Evolutionary conservation across 352 stramenopile species (phyloP).

Genomic region (Saprolegnia diclina): DNA sequence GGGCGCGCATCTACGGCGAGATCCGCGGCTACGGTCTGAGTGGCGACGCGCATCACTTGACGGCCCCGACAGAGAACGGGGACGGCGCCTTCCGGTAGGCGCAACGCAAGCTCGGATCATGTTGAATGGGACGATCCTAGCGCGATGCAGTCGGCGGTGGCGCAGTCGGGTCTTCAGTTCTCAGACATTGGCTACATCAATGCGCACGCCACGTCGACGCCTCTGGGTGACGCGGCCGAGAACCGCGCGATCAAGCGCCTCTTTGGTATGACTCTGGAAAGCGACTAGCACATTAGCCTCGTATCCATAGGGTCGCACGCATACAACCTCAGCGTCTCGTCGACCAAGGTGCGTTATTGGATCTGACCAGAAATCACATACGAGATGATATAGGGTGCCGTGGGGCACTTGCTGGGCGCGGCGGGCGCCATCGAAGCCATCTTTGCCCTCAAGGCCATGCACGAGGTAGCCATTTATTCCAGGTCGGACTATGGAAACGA

Average conservation of each 20-base stretch:
- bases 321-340: constrained; percentile 58
- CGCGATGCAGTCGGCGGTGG: constrained; percentile 90
- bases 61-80: constrained; percentile 54
- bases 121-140: constrained; percentile 43
- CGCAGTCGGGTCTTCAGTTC: constrained; percentile 57
- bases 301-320: constrained; percentile 34
- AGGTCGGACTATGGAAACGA: neutral
- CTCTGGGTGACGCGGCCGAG: constrained; percentile 94
- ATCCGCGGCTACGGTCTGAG: constrained; percentile 93
- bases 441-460: constrained; percentile 90
- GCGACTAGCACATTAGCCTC: neutral
- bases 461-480: constrained; percentile 42
- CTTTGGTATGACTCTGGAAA: constrained; percentile 35
- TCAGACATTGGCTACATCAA: constrained; percentile 97
- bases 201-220: constrained; percentile 97
- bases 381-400: constrained; percentile 62
- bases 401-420: constrained; percentile 94
- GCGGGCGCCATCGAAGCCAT: constrained; percentile 95
- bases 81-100: constrained; percentile 50
- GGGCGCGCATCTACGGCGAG: constrained; percentile 92
- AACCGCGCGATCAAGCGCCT: constrained; percentile 86
- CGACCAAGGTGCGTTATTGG: constrained; percentile 53
- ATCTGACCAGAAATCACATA: neutral
- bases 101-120: too few species aligned
- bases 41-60: constrained; percentile 95